Base-by-base conservation (phyloP, 2,329 filamentous ascomycete species). In the Cladophialophora psammophila region DNA sequence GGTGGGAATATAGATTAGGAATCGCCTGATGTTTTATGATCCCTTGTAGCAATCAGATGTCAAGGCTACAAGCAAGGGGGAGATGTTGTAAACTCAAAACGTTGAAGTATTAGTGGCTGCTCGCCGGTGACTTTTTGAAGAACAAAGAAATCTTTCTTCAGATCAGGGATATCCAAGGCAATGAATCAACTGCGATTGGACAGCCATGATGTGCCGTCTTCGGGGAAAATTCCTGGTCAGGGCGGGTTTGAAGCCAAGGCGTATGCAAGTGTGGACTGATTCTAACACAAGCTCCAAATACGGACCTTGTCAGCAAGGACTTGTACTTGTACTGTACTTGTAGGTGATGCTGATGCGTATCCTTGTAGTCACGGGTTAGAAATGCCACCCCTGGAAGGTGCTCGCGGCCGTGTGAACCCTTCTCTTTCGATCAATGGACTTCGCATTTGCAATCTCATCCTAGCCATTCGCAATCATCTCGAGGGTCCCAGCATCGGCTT, bases 201-300 rank as follows among this genome's bases (percentile, higher is more conserved):
- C 18, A 26, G 26, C 26, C 9, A 9, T 26, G 45, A 12, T n/a
- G 8, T 50, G 18, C 18, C 26, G 26, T 42, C 5, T 26, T 18
- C 8, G 45, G 45, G 45, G 45, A 20, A 50, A 50, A 20, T 50
- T 50, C 45, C 45, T 50, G 45, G 45, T 20, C 20, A 20, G 45
- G 8, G 2, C 26, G 26, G 26, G 45, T 20, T 42, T n/a, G 13
- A 12, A 26, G 9, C 15, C 45, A 50, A n/a, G 18, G 18, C 7
- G 45, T 12, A 50, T 50, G 45, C 45, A 50, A 50, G 45, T 26
- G 45, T 50, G 45, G 45, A 26, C 18, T 50, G 45, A 50, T 50
- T 6, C 10, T 20, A 18, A 50, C 40, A 45, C 18, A 50, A 50
- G 8, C 26, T 2, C 26, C 26, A 26, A 26, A 26, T 3, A 26